Percentiles rank a stretch among this genome's conserved stretches.
Evolutionary conservation across 495 filamentous ascomycete genomes (phyloP).

Genomic region (Xylaria telfairii): DNA sequence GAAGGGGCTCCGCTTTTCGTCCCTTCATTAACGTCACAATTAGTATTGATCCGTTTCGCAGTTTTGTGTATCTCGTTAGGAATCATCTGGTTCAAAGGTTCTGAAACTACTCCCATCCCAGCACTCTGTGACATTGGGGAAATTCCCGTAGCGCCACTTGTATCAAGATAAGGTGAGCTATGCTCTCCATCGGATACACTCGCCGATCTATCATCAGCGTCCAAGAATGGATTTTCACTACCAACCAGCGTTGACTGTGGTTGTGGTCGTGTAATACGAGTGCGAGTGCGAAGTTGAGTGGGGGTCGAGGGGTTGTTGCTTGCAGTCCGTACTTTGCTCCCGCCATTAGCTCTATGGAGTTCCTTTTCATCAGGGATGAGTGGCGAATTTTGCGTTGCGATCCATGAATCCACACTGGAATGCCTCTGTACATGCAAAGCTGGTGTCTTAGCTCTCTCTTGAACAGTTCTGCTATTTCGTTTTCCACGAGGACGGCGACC

Average conservation of each 20-base stretch:
- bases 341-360: neutral
- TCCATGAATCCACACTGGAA: neutral
- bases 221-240: neutral
- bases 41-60: neutral
- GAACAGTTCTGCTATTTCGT: neutral
- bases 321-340: neutral
- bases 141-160: neutral
- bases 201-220: neutral
- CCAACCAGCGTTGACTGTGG: neutral
- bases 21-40: too few relatives aligned
- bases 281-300: slow-evolving; percentile 2
- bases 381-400: neutral
- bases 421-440: neutral
- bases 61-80: neutral
- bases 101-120: neutral
- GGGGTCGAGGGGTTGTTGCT: neutral
- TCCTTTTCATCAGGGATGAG: neutral
- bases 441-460: neutral
- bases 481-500: neutral
- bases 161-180: neutral
- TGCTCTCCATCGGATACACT: neutral
- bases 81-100: neutral
- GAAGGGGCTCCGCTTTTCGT: neutral
- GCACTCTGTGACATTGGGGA: neutral
- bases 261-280: slow-evolving; percentile 12